Conservation (phyloP, 2,329 filamentous ascomycete genomes). For the Bipolaris gigantea region DNA sequence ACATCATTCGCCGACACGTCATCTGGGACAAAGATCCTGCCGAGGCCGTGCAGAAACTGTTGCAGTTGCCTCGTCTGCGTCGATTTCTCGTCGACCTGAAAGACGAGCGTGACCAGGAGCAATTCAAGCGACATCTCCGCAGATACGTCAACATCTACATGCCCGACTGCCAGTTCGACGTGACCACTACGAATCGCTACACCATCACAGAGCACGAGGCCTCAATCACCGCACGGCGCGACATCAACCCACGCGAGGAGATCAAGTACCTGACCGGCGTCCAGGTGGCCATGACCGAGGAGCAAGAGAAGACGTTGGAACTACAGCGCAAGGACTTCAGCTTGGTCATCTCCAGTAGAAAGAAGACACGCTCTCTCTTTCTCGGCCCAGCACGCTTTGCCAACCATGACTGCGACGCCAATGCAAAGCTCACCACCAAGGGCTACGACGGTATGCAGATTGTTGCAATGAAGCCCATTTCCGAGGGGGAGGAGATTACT, state of each 20-base stretch:
- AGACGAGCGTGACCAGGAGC: conserved; percentile 77
- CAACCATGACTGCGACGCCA: conserved; percentile 95
- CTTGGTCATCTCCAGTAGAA: conserved; percentile 90
- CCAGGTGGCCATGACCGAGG: conserved; percentile 86
- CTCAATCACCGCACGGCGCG: conserved; percentile 76
- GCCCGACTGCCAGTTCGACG: conserved; percentile 92
- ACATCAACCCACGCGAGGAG: conserved; percentile 78
- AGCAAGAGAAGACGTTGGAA: conserved; percentile 82
- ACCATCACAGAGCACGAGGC: conserved; percentile 90
- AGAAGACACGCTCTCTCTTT: conserved; percentile 88
- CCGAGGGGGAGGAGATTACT: conserved; percentile 89
- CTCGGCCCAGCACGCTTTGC: conserved; percentile 94
- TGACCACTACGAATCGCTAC: conserved; percentile 91
- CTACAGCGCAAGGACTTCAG: conserved; percentile 90
- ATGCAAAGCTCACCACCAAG: conserved; percentile 81
- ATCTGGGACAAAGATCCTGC: conserved; percentile 73
- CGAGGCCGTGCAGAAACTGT: conserved; percentile 70
- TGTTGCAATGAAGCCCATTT: conserved; percentile 78
- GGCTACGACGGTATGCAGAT: conserved; percentile 89
- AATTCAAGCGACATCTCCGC: conserved; percentile 82
- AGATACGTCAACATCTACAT: conserved; percentile 93
- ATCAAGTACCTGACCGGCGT: conserved; percentile 92
- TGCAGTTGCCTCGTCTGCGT: conserved; percentile 72
- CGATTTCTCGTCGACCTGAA: conserved; percentile 70
- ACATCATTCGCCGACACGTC: conserved; percentile 65